Base-by-base conservation (phyloP, 257 asterid species). In the Echites panduratus region DNA sequence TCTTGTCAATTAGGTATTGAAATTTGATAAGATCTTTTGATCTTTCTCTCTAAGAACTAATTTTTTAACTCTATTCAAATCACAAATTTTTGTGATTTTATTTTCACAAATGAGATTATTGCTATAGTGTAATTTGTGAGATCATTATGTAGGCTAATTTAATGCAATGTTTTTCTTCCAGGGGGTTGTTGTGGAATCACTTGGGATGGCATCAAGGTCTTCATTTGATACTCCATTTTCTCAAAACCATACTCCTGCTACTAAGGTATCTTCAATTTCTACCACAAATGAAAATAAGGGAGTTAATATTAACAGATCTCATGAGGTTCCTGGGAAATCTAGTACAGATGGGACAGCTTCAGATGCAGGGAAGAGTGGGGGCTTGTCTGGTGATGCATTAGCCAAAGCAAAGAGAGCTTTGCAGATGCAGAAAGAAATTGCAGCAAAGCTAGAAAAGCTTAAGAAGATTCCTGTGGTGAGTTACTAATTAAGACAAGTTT, bases 281-380 rank as follows among this genome's bases (percentile, higher is more conserved):
- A 89, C 88, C 89, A 89, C 95, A 89, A 89, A 90, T 89, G 97
- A 95, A 95, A 95, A 89, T 91, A 92, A 87, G 94, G 96, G 97
- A 91, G 95, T 87, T 95, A 92, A 88, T 92, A 83, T 70, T 90
- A 90, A 81, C 97, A 85, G 98, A 90, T 90, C 88, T 95, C 92
- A 95, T 90, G 97, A 86, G 99, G 97, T 87, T 92, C 93, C 92
- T 92, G 99, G 97, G 95, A 90, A 91, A 88, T 90, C 90, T 81
- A 92, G 98, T 92, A 92, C 99, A 90, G 99, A 91, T 92, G 92
- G 90, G 86, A 83, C 87, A 79, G 82, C 90, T 87, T 74, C 88
- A 73, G 89, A 81, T 82, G 88, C 85, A 67, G 89, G 91, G 85
- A 89, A 85, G 89, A 80, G 82, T 83, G 89, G 84, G 75, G 93